A percentile compares a stretch with the other conserved stretches of the same genome.
phyloP scores from a whole-genome alignment of 306 rosid genomes.

The Sophora flavescens region DNA sequence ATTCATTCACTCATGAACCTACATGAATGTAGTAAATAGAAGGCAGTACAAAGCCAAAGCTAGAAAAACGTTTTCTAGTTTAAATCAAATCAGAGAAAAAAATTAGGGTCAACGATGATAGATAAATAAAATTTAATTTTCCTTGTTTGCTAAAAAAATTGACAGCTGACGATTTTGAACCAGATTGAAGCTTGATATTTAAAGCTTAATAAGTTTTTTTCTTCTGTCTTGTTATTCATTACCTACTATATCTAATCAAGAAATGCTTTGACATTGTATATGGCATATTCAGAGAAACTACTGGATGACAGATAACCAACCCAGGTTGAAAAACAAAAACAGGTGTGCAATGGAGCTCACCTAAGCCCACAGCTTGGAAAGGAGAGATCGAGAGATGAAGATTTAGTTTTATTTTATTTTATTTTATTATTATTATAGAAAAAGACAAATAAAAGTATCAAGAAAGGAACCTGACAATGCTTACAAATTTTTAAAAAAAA shows the following conservation, averaged over 20 bases:
- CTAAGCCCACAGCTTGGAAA: slow-evolving; percentile 15
- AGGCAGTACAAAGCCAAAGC: too few relatives aligned
- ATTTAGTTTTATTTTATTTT: too few relatives aligned
- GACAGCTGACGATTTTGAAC: background rate
- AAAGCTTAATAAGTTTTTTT: background rate
- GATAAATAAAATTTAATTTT: too few relatives aligned
- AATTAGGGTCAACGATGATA: background rate
- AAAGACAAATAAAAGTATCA: too few relatives aligned
- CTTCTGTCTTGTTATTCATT: background rate
- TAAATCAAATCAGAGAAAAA: too few relatives aligned
- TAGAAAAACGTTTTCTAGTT: too few relatives aligned
- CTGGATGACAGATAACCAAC: slow-evolving; percentile 4
- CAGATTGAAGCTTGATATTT: background rate
- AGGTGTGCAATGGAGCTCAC: slow-evolving; percentile 8
- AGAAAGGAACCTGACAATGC: too few relatives aligned
- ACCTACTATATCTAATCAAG: background rate
- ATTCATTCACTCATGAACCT: too few relatives aligned
- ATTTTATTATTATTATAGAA: too few relatives aligned
- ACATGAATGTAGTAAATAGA: too few relatives aligned
- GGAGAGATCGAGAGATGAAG: background rate
- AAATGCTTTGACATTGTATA: background rate
- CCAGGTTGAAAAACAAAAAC: background rate
- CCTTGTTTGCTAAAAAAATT: background rate
- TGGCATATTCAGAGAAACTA: slow-evolving; percentile 28
- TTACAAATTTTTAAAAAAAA: too few relatives aligned